Conservation (phyloP, 805 yeast genomes). For the Groenewaldozyma tartarivorans region DNA sequence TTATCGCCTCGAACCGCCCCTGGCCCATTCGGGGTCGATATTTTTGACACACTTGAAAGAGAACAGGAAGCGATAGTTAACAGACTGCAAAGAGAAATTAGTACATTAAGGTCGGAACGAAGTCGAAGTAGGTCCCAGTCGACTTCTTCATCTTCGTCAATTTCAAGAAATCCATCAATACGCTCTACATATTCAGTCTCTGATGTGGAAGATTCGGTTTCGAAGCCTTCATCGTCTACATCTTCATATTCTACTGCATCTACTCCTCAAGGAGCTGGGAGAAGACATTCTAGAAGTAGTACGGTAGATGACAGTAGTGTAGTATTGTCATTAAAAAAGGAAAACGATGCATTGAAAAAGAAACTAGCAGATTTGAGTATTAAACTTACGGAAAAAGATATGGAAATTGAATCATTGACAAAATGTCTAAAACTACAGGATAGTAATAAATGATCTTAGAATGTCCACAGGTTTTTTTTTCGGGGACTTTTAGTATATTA, state of each 20-base stretch:
- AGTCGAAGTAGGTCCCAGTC: slow-evolving; percentile 25
- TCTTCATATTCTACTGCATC: neutral
- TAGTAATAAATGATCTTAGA: no score
- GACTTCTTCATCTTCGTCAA: slow-evolving; percentile 22
- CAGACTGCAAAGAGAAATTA: slow-evolving; percentile 55
- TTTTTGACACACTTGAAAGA: slow-evolving; percentile 41
- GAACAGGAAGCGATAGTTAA: slow-evolving; percentile 71
- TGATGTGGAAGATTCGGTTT: slow-evolving; percentile 12
- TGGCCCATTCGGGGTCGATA: slow-evolving; percentile 19
- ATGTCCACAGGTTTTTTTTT: no score
- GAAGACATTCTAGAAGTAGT: slow-evolving; percentile 17
- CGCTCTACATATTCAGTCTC: slow-evolving; percentile 17
- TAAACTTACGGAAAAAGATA: slow-evolving; percentile 21
- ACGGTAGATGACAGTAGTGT: slow-evolving; percentile 15
- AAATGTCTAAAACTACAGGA: neutral
- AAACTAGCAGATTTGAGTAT: slow-evolving; percentile 22
- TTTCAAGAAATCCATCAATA: slow-evolving; percentile 20
- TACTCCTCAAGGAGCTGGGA: slow-evolving; percentile 8
- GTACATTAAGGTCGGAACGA: slow-evolving; percentile 40
- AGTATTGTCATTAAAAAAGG: slow-evolving; percentile 17
- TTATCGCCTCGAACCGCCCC: neutral
- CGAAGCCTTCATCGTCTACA: slow-evolving; percentile 5
- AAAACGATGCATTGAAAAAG: slow-evolving; percentile 23
- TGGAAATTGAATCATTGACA: slow-evolving; percentile 18
- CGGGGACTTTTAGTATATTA: no score